A percentile compares a stretch with the other conserved stretches of the same genome.
Evolutionary conservation across 495 filamentous ascomycete species (phyloP).

Genomic region (Penicillium cinerascens): DNA sequence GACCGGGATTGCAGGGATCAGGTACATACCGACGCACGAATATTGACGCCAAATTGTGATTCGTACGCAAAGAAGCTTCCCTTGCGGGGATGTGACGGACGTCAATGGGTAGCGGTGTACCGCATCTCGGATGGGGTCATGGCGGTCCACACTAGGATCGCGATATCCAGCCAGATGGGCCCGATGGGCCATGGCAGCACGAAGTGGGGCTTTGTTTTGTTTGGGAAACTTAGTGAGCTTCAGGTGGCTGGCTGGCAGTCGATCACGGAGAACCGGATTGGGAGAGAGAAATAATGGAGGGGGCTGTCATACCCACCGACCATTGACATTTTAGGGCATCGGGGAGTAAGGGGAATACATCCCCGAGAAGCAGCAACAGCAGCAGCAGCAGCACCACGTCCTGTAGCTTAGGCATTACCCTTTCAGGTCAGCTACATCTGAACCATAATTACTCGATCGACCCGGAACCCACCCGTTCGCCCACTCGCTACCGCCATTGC

Average conservation of each 20-base stretch:
- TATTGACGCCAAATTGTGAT: not conserved
- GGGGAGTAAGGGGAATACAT: too few species aligned
- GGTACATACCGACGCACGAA: not conserved
- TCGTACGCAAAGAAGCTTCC: not conserved
- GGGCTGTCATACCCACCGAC: slow-evolving; percentile 3
- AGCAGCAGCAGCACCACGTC: not conserved
- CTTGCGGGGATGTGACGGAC: not conserved
- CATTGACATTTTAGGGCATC: not conserved
- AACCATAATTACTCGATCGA: slow-evolving; percentile 4
- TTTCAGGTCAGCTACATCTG: slow-evolving; percentile 4
- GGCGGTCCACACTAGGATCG: slow-evolving; percentile 16
- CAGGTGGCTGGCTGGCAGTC: slow-evolving; percentile 18
- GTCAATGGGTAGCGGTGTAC: slow-evolving; percentile 22
- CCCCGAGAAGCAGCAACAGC: too few species aligned
- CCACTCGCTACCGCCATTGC: slow-evolving; percentile 20
- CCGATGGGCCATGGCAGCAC: slow-evolving; percentile 6
- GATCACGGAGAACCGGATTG: slow-evolving; percentile 9
- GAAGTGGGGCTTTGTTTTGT: slow-evolving; percentile 8
- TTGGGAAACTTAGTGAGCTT: not conserved
- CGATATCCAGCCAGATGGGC: slow-evolving; percentile 17
- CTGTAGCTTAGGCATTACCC: not conserved
- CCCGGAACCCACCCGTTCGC: slow-evolving; percentile 28
- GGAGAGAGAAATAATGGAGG: not conserved
- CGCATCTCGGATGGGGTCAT: slow-evolving; percentile 14
- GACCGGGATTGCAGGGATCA: not conserved